Percentiles rank a stretch among this genome's conserved stretches.
These are phyloP conservation scores for Thelonectria rubi DNA, from an alignment of 2,329 filamentous ascomycete genomes.

Conservation along the genomic window DNA sequence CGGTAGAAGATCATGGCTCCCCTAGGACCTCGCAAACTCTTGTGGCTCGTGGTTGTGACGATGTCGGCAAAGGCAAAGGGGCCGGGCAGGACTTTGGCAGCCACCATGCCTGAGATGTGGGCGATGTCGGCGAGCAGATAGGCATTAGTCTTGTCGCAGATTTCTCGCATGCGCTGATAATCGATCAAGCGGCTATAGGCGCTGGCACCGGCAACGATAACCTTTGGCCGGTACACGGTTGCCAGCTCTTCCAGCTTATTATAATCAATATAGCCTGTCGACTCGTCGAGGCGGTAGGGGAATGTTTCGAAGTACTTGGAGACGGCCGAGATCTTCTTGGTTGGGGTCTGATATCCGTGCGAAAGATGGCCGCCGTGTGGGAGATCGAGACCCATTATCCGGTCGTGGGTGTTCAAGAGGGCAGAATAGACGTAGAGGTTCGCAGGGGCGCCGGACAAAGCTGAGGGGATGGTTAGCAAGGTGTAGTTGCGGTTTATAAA, in stretches of 20 bases:
- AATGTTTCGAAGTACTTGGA: conserved; percentile 99
- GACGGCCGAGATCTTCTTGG: conserved; percentile 95
- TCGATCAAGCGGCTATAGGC: conserved; percentile 97
- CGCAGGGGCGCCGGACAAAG: conserved; percentile 76
- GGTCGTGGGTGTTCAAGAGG: conserved; percentile 89
- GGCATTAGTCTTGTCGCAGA: conserved; percentile 88
- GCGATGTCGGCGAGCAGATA: conserved; percentile 97
- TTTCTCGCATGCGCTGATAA: conserved; percentile 90
- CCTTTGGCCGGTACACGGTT: conserved; percentile 90
- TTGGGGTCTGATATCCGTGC: conserved; percentile 96
- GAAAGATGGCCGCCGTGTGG: conserved; percentile 96
- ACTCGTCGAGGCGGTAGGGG: conserved; percentile 90
- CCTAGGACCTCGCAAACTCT: conserved; percentile 92
- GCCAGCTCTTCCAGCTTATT: conserved; percentile 88
- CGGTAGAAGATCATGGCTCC: conserved; percentile 99
- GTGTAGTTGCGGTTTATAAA: conserved; percentile 6
- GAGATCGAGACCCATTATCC: conserved; percentile 95
- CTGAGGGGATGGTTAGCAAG: conserved; percentile 52
- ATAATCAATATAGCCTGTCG: conserved; percentile 95
- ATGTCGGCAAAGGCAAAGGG: conserved; percentile 92
- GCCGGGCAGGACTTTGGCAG: conserved; percentile 88
- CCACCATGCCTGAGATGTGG: conserved; percentile 93
- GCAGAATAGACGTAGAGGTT: conserved; percentile 97
- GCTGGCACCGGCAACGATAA: conserved; percentile 92
- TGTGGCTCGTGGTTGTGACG: conserved; percentile 98